phyloP scores from a whole-genome alignment of 441 rosid species.

The Daphne laureola region DNA sequence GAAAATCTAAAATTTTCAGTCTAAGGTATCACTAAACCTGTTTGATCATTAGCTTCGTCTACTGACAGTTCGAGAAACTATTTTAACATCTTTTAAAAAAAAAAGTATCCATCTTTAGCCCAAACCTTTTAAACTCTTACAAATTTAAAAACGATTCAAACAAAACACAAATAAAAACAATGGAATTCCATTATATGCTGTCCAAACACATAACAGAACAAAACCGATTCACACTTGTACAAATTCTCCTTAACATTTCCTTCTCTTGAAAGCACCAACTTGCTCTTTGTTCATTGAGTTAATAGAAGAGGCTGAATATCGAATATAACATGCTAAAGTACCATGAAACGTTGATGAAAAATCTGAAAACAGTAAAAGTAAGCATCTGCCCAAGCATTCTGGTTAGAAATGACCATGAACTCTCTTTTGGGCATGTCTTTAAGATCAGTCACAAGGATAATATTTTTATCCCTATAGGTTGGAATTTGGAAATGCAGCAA shows the following conservation, averaged over 20 bases:
- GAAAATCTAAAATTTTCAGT: no score
- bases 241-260: constrained; percentile 87
- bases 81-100: no score
- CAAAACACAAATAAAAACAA: no score
- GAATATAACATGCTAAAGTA: constrained; percentile 77
- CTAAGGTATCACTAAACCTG: no score
- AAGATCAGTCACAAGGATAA: constrained; percentile 91
- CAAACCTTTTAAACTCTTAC: no score
- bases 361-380: constrained; percentile 32
- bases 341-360: constrained; percentile 97
- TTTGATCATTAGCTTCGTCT: no score
- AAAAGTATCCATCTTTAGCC: no score
- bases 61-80: no score
- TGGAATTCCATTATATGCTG: no score
- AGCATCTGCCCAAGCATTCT: constrained; percentile 2
- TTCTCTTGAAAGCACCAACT: constrained; percentile 85
- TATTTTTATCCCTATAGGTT: constrained; percentile 85
- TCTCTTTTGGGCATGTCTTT: constrained; percentile 95
- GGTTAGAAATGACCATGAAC: constrained; percentile 79
- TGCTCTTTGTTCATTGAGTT: constrained; percentile 95
- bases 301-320: constrained; percentile 85
- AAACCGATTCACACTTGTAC: constrained; percentile 69
- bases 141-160: no score
- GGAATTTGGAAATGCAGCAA: constrained; percentile 77
- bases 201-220: not conserved